Conservation (phyloP, 2,329 filamentous ascomycete species). For the Fusarium hostae region DNA sequence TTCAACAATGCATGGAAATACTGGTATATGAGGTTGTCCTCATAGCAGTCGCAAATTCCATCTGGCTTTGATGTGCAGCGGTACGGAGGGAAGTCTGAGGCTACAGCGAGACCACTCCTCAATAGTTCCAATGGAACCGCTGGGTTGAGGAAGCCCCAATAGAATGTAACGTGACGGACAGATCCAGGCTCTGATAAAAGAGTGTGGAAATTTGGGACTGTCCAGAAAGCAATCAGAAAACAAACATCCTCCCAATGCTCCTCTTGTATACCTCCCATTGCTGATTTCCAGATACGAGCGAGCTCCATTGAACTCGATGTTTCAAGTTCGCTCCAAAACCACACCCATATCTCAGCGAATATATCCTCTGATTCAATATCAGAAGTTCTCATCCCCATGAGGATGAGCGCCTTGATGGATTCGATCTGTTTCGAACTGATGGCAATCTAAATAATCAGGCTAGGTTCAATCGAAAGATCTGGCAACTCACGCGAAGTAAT, state of each 20-base stretch:
- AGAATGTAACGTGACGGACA: rapidly evolving
- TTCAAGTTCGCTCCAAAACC: rapidly evolving
- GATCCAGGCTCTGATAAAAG: rapidly evolving
- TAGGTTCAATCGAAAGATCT: rapidly evolving
- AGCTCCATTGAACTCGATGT: rapidly evolving
- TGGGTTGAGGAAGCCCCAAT: rapidly evolving
- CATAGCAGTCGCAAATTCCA: rapidly evolving
- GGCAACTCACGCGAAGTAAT: not conserved
- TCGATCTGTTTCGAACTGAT: rapidly evolving
- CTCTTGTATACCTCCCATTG: not conserved
- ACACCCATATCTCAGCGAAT: rapidly evolving
- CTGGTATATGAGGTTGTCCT: rapidly evolving
- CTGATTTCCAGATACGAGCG: rapidly evolving
- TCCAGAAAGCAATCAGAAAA: rapidly evolving
- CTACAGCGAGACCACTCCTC: rapidly evolving
- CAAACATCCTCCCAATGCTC: rapidly evolving
- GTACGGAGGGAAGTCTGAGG: not conserved
- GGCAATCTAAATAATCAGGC: rapidly evolving
- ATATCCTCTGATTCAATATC: rapidly evolving
- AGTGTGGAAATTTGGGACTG: rapidly evolving
- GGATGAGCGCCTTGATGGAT: rapidly evolving
- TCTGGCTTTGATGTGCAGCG: rapidly evolving
- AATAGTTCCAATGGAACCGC: rapidly evolving
- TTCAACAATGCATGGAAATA: not conserved
- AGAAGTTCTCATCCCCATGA: rapidly evolving